Base-by-base conservation (phyloP, 352 stramenopile species). In the Pythium graminicola region DNA sequence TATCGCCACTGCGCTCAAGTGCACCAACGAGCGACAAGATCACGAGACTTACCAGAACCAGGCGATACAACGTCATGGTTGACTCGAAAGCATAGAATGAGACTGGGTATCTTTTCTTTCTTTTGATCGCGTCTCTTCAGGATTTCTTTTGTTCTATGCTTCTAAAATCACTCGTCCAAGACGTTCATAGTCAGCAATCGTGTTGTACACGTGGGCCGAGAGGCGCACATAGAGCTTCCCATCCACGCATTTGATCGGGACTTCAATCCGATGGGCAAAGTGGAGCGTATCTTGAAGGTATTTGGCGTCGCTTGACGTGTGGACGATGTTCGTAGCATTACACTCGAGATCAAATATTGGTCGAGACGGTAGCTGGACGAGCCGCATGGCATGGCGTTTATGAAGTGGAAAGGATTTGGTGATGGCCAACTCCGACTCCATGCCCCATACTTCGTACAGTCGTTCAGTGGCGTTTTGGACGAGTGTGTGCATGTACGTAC, bases 121-220 rank as follows among this genome's bases (percentile, higher is more conserved):
- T 38, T 26, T 50, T 39, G 19, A 8, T 14, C 5, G 20, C 38
- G 40, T 29, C 40, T 26, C 14, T 33, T 46, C 17, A 29, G 22
- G 40, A 46, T 46, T 24, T 46, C 40, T 19, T 46, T 46, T 46
- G 20, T 46, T 32, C 31, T 20, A 31, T 24, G 29, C 7, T 13
- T 7, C 13, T 35, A 11, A 43, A 31, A 47, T 52, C 22, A 44
- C 48, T n/a, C 43, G 23, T 0, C 72, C 77, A 14, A 95, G 70
- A n/a, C 50, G 67, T 7, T 89, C 69, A 52, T 91, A 98, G 28
- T 98, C 82, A 6, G 66, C 65, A 0, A 85, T 49, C 13, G 65
- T 69, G 57, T 98, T 98, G 71, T 98, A 98, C 40, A 98, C 61
- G 59, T 97, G 90, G 28, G 76, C 84, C 4, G 87, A 97, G 19